These are phyloP conservation scores for Wallacemonas collosoma DNA, from an alignment of 208 protist genomes.

Conservation along the genomic window DNA sequence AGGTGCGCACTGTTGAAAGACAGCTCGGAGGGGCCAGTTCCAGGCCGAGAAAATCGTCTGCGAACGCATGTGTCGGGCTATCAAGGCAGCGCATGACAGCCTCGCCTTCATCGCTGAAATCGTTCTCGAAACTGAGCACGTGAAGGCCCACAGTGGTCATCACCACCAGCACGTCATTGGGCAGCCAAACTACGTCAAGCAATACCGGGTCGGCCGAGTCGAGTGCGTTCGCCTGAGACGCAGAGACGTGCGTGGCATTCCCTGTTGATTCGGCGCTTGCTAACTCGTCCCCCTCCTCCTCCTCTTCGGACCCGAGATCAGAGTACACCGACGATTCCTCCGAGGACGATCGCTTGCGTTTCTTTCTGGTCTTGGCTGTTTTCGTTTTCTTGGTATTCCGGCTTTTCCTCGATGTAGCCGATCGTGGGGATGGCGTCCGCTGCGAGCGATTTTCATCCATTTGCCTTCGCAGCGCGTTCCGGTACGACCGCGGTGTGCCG, in stretches of 20 bases:
- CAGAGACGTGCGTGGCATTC: not conserved
- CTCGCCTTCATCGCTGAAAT: conserved; percentile 40
- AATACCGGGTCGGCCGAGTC: conserved; percentile 12
- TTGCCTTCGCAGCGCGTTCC: conserved; percentile 5
- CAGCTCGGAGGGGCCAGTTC: conserved; percentile 21
- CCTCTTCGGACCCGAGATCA: not conserved
- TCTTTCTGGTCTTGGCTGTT: no score
- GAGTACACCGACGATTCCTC: not conserved
- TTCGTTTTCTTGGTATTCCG: no score
- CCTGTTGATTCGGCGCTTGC: not conserved
- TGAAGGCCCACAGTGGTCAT: conserved; percentile 54
- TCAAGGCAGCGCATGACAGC: conserved; percentile 28
- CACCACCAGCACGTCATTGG: conserved; percentile 56
- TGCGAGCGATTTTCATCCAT: not conserved
- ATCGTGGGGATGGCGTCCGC: no score
- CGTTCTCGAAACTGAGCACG: conserved; percentile 34
- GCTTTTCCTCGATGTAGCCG: no score
- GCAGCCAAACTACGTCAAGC: conserved; percentile 65
- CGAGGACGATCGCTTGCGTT: not conserved
- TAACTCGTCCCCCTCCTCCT: not conserved
- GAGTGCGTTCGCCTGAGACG: not conserved
- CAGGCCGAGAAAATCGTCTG: conserved; percentile 3
- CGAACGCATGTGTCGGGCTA: conserved; percentile 31
- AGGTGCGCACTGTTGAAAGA: conserved; percentile 8
- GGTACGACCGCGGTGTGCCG: conserved; percentile 12